Evolutionary conservation across 2,329 filamentous ascomycete species (phyloP).

Genomic region (Albifimbria verrucaria): DNA sequence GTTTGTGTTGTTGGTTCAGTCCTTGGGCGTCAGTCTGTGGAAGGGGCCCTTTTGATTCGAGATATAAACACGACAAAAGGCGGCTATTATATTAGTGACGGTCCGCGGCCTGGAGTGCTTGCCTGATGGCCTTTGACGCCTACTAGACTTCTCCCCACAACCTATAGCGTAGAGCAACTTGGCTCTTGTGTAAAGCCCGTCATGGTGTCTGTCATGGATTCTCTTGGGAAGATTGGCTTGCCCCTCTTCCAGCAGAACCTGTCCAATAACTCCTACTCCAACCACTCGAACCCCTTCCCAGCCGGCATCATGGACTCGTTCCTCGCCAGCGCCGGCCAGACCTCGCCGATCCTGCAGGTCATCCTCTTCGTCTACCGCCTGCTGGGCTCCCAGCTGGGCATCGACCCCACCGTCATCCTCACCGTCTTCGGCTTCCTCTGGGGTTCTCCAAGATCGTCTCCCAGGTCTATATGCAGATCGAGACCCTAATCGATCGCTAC

Average conservation of each 20-base stretch:
- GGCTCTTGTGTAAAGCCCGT: neutral
- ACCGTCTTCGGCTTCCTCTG: constrained; percentile 44
- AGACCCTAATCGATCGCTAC: constrained; percentile 37
- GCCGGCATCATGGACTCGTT: constrained; percentile 39
- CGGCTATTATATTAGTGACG: no score
- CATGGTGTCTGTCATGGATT: constrained; percentile 17
- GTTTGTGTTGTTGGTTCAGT: no score
- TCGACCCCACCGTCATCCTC: constrained; percentile 47
- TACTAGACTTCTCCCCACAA: no score
- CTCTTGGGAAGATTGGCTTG: constrained; percentile 22
- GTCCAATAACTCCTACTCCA: constrained; percentile 13
- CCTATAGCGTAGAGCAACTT: no score
- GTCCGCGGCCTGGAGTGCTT: no score
- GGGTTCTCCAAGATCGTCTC: constrained; percentile 36
- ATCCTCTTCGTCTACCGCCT: constrained; percentile 44
- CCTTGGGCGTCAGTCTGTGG: no score
- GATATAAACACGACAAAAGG: no score
- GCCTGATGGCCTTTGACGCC: no score
- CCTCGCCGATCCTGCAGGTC: constrained; percentile 37
- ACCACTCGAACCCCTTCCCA: constrained; percentile 19
- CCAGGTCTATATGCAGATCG: constrained; percentile 31
- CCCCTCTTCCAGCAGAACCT: constrained; percentile 21
- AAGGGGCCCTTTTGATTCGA: no score
- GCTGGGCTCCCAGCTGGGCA: constrained; percentile 40
- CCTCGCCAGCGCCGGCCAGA: constrained; percentile 40